These are phyloP conservation scores for Murraya koenigii DNA, from an alignment of 345 rosid genomes.

Conservation along the genomic window DNA sequence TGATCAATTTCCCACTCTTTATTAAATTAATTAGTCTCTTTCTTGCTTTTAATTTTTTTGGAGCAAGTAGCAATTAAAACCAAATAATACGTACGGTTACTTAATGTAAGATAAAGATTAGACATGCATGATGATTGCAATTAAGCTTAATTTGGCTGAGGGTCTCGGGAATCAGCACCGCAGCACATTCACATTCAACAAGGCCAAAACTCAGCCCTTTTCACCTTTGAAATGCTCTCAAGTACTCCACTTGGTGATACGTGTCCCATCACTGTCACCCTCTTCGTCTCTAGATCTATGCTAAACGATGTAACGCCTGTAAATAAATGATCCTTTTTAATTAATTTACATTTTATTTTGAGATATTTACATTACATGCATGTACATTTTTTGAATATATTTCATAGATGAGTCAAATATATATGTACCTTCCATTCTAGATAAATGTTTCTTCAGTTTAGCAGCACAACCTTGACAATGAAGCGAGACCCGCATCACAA, in stretches of 20 bases:
- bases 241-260: constrained; percentile 64
- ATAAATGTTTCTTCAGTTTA: constrained; percentile 60
- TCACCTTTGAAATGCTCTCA: constrained; percentile 82
- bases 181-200: neutral
- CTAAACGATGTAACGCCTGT: constrained; percentile 83
- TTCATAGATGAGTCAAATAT: neutral
- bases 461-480: constrained; percentile 83
- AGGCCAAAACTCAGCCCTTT: constrained; percentile 82
- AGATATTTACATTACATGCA: too few relatives aligned
- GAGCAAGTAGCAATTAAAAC: neutral
- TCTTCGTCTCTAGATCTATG: constrained; percentile 75
- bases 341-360: too few relatives aligned
- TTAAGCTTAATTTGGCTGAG: neutral
- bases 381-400: too few relatives aligned
- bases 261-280: constrained; percentile 84
- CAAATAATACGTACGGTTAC: neutral
- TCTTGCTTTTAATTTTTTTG: constrained; percentile 2
- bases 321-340: too few relatives aligned
- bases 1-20: neutral
- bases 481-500: constrained; percentile 61
- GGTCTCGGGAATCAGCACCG: neutral
- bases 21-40: neutral
- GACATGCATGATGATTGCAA: neutral
- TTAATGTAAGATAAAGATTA: neutral
- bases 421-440: constrained; percentile 64